Percentiles rank a stretch among this genome's conserved stretches.
Evolutionary conservation across 2,329 filamentous ascomycete species (phyloP).

Genomic region (Cladophialophora immunda): DNA sequence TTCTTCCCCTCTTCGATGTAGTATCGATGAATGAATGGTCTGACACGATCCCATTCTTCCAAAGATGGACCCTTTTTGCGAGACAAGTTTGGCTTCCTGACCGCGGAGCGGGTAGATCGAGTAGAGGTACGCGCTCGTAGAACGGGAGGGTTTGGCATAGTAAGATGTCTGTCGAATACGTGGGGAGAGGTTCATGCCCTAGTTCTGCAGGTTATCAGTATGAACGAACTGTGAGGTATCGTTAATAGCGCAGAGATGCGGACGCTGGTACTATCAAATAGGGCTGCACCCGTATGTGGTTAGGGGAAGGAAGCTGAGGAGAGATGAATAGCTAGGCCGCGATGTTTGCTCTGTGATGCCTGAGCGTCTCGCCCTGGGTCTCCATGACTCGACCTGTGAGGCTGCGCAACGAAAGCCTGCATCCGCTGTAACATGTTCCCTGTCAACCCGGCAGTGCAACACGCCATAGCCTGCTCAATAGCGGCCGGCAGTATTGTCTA

Average conservation of each 20-base stretch:
- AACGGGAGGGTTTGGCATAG: not conserved
- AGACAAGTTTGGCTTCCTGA: not conserved
- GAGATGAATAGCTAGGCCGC: not conserved
- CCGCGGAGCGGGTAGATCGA: not conserved
- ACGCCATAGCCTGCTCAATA: too few relatives aligned
- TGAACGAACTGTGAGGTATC: too few relatives aligned
- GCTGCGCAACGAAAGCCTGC: not conserved
- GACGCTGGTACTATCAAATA: too few relatives aligned
- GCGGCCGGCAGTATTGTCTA: too few relatives aligned
- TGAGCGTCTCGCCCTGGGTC: not conserved
- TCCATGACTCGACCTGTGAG: not conserved
- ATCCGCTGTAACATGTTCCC: not conserved
- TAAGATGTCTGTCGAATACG: not conserved
- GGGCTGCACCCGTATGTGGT: too few relatives aligned
- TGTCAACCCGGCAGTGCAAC: not conserved
- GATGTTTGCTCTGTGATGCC: not conserved
- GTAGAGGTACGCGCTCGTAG: not conserved
- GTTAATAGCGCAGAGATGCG: too few relatives aligned
- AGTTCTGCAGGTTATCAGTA: too few relatives aligned
- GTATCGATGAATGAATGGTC: slow-evolving; percentile 3
- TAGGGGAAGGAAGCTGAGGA: not conserved
- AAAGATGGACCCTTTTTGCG: slow-evolving; percentile 1
- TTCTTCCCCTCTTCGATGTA: slow-evolving; percentile 4
- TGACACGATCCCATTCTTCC: slow-evolving; percentile 9
- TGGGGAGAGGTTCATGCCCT: too few relatives aligned